Conservation (phyloP, 306 rosid species). For the Quercus bicolor region DNA sequence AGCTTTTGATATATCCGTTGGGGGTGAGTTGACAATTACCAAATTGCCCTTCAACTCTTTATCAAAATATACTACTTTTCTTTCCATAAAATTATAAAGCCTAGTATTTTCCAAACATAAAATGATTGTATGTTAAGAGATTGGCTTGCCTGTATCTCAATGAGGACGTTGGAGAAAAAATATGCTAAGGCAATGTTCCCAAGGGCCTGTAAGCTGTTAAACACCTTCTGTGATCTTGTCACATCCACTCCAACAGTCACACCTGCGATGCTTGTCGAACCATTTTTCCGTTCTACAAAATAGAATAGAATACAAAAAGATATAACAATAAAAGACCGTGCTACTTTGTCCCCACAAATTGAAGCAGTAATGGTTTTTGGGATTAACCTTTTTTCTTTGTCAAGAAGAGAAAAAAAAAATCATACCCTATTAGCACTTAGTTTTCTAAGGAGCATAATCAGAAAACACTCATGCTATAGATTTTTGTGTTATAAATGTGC, state of each 20-base stretch:
- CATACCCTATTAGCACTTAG: no score
- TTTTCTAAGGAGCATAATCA: neutral
- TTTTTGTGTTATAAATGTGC: neutral
- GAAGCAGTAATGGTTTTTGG: no score
- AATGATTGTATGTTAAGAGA: neutral
- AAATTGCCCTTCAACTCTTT: no score
- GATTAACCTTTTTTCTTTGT: no score
- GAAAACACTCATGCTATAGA: neutral
- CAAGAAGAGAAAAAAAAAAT: no score
- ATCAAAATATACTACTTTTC: no score
- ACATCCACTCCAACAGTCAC: slow-evolving; percentile 7
- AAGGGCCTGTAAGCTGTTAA: slow-evolving; percentile 43
- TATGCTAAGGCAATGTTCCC: slow-evolving; percentile 46
- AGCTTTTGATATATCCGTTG: no score
- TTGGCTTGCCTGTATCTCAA: slow-evolving; percentile 36
- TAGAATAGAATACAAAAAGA: neutral
- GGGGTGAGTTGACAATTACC: no score
- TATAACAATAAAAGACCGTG: no score
- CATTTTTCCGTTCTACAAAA: neutral
- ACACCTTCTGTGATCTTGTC: slow-evolving; percentile 23
- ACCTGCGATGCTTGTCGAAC: slow-evolving; percentile 20
- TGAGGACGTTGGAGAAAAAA: slow-evolving; percentile 31
- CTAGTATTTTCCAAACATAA: no score
- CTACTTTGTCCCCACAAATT: no score
- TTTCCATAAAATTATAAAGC: no score